These are phyloP conservation scores for Naganishia sp. DNA, from an alignment of 1,284 basidiomycete genomes.

Conservation along the genomic window DNA sequence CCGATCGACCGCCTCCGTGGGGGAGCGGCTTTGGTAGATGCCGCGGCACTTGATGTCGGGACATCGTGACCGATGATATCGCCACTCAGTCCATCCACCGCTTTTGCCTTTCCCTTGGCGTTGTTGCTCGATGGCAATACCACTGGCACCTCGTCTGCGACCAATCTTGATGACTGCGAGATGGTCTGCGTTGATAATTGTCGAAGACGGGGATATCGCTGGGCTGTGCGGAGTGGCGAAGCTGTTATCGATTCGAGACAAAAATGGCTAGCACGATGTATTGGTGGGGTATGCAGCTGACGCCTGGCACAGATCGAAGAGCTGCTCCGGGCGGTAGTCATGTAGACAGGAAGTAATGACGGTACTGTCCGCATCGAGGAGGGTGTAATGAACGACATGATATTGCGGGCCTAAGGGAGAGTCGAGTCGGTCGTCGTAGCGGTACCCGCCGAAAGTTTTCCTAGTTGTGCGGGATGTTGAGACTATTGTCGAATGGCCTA, in stretches of 20 bases:
- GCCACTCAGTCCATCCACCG: conserved; percentile 10
- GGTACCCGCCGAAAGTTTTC: not conserved
- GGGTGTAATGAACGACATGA: conserved; percentile 15
- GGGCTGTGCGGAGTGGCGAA: conserved; percentile 3
- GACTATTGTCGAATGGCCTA: too few species aligned
- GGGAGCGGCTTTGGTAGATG: conserved; percentile 6
- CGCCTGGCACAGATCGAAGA: not conserved
- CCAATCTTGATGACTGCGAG: not conserved
- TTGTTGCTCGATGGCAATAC: conserved; percentile 8
- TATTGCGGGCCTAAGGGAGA: not conserved
- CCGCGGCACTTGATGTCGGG: not conserved
- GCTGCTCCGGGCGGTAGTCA: not conserved
- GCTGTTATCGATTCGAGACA: not conserved
- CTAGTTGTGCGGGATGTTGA: not conserved
- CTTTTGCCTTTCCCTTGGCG: conserved; percentile 27
- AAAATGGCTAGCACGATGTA: not conserved
- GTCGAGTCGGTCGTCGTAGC: not conserved
- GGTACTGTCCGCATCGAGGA: not conserved
- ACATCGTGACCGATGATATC: conserved; percentile 25
- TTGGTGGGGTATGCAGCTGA: not conserved
- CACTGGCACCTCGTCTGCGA: conserved; percentile 21
- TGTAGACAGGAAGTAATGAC: not conserved
- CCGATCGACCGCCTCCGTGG: conserved; percentile 38
- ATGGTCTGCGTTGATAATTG: conserved; percentile 22
- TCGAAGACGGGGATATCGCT: conserved; percentile 20